phyloP scores from a whole-genome alignment of 257 asterid genomes.

The Lycium barbarum region DNA sequence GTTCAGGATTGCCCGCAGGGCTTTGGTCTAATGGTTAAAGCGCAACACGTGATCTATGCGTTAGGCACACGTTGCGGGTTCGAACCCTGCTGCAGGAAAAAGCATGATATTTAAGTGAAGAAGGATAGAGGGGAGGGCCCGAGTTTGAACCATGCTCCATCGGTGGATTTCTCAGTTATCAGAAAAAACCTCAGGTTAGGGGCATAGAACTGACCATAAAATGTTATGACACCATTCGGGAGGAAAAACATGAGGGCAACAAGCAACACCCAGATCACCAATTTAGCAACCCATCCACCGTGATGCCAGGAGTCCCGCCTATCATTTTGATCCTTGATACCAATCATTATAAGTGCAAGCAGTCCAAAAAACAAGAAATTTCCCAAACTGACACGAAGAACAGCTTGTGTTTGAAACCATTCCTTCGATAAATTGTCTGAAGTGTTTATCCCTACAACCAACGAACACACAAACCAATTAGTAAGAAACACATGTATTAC shows the following conservation, averaged over 20 bases:
- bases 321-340: constrained; percentile 92
- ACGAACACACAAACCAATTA: constrained; percentile 30
- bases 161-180: background rate
- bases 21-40: background rate
- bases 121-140: background rate
- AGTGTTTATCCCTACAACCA: constrained; percentile 80
- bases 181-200: background rate
- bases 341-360: constrained; percentile 87
- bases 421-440: constrained; percentile 69
- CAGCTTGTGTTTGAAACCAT: constrained; percentile 89
- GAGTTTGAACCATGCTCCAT: background rate
- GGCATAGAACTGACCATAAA: constrained; percentile 64
- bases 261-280: constrained; percentile 82
- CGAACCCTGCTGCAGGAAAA: background rate
- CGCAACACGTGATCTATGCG: background rate
- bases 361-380: constrained; percentile 86
- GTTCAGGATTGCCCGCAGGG: background rate
- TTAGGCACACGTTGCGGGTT: background rate
- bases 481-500: background rate
- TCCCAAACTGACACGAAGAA: constrained; percentile 98
- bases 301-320: constrained; percentile 91
- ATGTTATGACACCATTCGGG: constrained; percentile 63
- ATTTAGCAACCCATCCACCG: constrained; percentile 87
- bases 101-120: background rate
- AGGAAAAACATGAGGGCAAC: constrained; percentile 84